Conservation (phyloP, 2,329 filamentous ascomycete species). For the Aaosphaeria arxii region DNA sequence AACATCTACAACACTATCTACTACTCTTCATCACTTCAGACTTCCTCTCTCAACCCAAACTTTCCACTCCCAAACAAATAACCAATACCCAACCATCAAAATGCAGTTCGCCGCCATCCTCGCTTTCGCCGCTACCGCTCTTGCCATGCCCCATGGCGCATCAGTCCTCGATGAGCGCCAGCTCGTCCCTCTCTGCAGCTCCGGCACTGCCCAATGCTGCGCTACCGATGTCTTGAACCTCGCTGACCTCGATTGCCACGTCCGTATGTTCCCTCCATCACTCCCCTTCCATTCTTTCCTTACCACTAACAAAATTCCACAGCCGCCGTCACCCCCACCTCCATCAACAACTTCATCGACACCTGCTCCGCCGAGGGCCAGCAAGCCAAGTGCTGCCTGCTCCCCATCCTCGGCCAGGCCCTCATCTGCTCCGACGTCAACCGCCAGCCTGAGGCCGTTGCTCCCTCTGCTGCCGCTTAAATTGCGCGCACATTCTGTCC, state of each 20-base stretch:
- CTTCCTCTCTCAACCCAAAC: background rate
- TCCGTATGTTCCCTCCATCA: slow-evolving; percentile 45
- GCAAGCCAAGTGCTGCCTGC: slow-evolving; percentile 56
- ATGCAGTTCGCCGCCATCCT: slow-evolving; percentile 36
- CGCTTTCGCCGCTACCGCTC: slow-evolving; percentile 22
- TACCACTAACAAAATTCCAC: slow-evolving; percentile 9
- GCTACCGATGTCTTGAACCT: slow-evolving; percentile 60
- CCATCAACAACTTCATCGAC: slow-evolving; percentile 44
- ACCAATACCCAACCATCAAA: slow-evolving; percentile 12
- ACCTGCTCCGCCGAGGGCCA: slow-evolving; percentile 51
- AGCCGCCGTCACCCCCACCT: slow-evolving; percentile 37
- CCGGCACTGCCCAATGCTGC: slow-evolving; percentile 53
- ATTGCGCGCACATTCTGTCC: background rate
- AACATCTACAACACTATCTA: slow-evolving; percentile 9
- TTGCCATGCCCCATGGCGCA: slow-evolving; percentile 18
- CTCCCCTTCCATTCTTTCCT: slow-evolving; percentile 7
- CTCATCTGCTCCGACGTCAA: slow-evolving; percentile 37
- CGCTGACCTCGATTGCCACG: slow-evolving; percentile 55
- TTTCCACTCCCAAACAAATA: slow-evolving; percentile 8
- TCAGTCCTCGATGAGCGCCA: slow-evolving; percentile 29
- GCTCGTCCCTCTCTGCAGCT: slow-evolving; percentile 29
- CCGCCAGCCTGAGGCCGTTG: slow-evolving; percentile 6
- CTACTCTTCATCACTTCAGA: background rate
- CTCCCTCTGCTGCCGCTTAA: background rate
- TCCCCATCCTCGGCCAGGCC: slow-evolving; percentile 49